Base-by-base conservation (phyloP, 2,329 filamentous ascomycete genomes). In the Colletotrichum acutatum region DNA sequence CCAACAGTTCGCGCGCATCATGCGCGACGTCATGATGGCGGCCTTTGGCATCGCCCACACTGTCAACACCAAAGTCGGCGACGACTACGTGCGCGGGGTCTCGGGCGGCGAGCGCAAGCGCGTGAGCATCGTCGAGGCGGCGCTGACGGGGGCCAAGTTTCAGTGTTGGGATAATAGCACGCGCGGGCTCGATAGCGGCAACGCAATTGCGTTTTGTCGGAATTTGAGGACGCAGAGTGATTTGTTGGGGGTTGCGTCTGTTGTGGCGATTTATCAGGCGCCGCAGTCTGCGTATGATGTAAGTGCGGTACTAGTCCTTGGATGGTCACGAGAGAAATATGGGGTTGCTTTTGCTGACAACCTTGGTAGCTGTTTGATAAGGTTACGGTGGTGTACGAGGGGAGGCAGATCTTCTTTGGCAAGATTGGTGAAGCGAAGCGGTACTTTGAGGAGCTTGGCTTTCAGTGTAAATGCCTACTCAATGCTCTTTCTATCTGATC, bases 361-460 rank as follows among this genome's bases (percentile, higher is more conserved):
- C 7, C 4, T 22, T 4, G 0, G 4, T 22, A 75, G 74, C 34
- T 90, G 1, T 93, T 94, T 76, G 91, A 93, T 81, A 93, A 78
- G 52, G 77, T 91, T 0, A 83, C 92, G 2, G 84, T 94, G 0
- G 85, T 94, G 1, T 91, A 93, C 77, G 88, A 92, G 75, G 92
- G 92, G 7, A 87, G 89, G 67, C 91, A 92, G 76, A 89, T 93
- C 66, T 94, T 88, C 81, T 94, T 91, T 76, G 92, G 92, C 5
- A 84, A 82, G 3, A 86, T 86, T 0, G 84, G 85, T 5, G 82
- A 88, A 5, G 92, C 91, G 1, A 91, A 87, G 75, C 78, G 83
- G 12, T 93, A 90, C 78, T 93, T 94, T 76, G 82, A 90, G 68
- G 81, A 86, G 12, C 83, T 93, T 5, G 78, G 78, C 1, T 77